These are phyloP conservation scores for Pseudogymnoascus verrucosus DNA, from an alignment of 2,329 filamentous ascomycete species.

Conservation along the genomic window DNA sequence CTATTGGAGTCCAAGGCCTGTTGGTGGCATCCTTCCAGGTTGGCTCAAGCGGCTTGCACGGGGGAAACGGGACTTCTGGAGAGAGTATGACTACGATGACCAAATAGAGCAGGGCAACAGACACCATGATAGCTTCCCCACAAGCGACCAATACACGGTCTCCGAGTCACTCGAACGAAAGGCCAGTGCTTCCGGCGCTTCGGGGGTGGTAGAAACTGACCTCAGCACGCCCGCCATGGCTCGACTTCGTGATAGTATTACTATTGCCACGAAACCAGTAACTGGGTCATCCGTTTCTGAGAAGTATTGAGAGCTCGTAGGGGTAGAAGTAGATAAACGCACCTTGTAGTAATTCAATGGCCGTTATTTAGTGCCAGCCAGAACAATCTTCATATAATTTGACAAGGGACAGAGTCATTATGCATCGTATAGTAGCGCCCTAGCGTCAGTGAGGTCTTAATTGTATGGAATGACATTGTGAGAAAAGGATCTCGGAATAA, in stretches of 20 bases:
- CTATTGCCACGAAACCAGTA: neutral
- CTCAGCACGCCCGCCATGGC: neutral
- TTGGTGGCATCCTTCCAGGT: slow-evolving; percentile 67
- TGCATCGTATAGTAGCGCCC: no score
- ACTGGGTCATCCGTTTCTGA: neutral
- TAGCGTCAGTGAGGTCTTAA: neutral
- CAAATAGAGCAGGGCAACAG: neutral
- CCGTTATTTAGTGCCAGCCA: neutral
- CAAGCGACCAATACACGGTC: neutral
- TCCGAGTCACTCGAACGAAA: neutral
- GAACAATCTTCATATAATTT: slow-evolving; percentile 1
- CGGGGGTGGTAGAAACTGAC: neutral
- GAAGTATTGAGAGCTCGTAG: neutral
- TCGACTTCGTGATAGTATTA: neutral
- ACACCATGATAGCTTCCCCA: neutral
- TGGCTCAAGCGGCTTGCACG: slow-evolving; percentile 58
- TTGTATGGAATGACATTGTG: neutral
- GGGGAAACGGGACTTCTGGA: slow-evolving; percentile 72
- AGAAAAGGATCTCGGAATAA: neutral
- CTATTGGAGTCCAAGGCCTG: slow-evolving; percentile 69
- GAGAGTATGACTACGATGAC: slow-evolving; percentile 27
- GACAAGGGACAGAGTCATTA: no score
- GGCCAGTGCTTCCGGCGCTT: neutral
- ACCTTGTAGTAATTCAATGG: neutral
- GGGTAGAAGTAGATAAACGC: neutral